Base-by-base conservation (phyloP, 2,329 filamentous ascomycete species). In the Bipolaris sorokiniana region DNA sequence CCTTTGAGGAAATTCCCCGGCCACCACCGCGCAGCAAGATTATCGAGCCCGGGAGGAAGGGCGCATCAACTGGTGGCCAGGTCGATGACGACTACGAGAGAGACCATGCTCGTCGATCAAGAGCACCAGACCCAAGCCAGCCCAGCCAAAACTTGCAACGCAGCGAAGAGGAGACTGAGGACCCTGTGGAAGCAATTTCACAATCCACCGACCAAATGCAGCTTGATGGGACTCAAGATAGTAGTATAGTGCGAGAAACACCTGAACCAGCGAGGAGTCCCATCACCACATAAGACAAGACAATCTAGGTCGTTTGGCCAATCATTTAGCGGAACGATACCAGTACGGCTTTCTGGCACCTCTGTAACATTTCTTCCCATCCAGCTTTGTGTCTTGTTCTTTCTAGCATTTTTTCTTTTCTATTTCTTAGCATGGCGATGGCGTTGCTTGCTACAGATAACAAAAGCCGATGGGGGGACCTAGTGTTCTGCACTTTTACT, bases 201-300 rank as follows among this genome's bases (percentile, higher is more conserved):
- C 42, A 56, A 10, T 60, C 52, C 3, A 54, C 28, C 5, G 41
- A 63, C 28, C 41, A 42, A 3, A 55, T 61, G 55, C 52, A 61
- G 15, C 48, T 48, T 7, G 55, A 54, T 20, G 47, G 37, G 7
- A 13, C 23, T 22, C n/a, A 33, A 11, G 31, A 46, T 6, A 50
- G 48, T 36, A 28, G 33, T 5, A 10, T 48, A 3, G 26, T 63
- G 7, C 42, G 46, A 31, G 60, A 63, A 26, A 63, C 58, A 16
- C 58, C 58, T 15, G 50, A 57, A 37, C 48, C 54, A 34, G 36
- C 50, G 40, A 48, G 15, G 20, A 60, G 51, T 34, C 46, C 49
- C 5, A n/a, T 15, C 88, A 74, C 3, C 89, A 90, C 47, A 93
- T 93, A 51, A 42, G 36, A n/a, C 18, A 37, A 3, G 7, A 18